phyloP scores from a whole-genome alignment of 164 flowering plant genomes.

The Chimonanthus praecox region DNA sequence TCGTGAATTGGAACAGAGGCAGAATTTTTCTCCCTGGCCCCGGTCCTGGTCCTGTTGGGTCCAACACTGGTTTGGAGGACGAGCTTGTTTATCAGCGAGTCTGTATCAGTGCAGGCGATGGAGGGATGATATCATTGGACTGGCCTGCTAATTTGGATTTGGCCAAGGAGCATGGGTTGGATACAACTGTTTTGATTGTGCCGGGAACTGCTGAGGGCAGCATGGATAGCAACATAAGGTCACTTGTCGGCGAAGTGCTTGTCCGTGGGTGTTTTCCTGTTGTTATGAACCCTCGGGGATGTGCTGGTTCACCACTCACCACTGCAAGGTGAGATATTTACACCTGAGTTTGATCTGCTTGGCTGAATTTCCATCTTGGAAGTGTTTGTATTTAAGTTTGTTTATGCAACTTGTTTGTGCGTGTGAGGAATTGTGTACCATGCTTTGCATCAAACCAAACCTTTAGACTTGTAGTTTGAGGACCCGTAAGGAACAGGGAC shows the following conservation, averaged over 20 bases:
- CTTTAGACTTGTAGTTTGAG: too few species aligned
- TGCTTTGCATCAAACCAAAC: too few species aligned
- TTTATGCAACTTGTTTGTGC: too few species aligned
- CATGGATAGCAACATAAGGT: conserved; percentile 39
- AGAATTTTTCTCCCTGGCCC: conserved; percentile 23
- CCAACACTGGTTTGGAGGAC: conserved; percentile 11
- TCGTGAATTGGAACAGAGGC: conserved; percentile 51
- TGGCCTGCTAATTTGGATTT: conserved; percentile 85
- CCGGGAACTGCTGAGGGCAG: conserved; percentile 86
- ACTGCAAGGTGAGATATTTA: conserved; percentile 52
- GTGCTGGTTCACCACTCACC: conserved; percentile 88
- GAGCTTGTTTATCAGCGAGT: conserved; percentile 59
- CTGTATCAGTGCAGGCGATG: conserved; percentile 68
- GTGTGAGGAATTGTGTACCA: too few species aligned
- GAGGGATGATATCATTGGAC: conserved; percentile 82
- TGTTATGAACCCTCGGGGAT: conserved; percentile 93
- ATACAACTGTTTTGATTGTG: conserved; percentile 69
- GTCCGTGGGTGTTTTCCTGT: conserved; percentile 67
- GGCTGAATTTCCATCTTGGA: too few species aligned
- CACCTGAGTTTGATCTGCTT: too few species aligned
- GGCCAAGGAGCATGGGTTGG: conserved; percentile 71
- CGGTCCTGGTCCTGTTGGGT: background rate
- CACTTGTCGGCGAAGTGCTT: conserved; percentile 56
- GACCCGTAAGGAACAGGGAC: too few species aligned
- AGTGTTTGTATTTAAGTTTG: too few species aligned